Conservation (phyloP, 129 eudicot genomes). For the Centrapalus pauciflorus region DNA sequence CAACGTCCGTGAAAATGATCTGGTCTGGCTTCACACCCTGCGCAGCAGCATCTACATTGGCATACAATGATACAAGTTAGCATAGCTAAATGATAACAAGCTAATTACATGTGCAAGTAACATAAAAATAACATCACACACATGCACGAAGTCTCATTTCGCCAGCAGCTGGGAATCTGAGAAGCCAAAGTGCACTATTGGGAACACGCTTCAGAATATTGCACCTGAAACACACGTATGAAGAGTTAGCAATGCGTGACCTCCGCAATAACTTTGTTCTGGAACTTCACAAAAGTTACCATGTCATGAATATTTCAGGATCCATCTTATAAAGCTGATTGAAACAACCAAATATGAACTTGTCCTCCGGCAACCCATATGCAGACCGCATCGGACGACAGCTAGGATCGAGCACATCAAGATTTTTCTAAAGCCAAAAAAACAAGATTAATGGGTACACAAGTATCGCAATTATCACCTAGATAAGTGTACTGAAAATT, state of each 20-base stretch:
- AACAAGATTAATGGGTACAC: constrained; percentile 6
- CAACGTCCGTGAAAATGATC: constrained; percentile 95
- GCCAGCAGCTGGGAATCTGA: constrained; percentile 95
- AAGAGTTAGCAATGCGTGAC: neutral
- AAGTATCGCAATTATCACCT: neutral
- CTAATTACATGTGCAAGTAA: too few species aligned
- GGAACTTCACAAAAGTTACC: constrained; percentile 39
- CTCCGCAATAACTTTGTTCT: too few species aligned
- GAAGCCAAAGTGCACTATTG: constrained; percentile 94
- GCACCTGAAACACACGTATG: constrained; percentile 56
- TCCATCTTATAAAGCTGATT: constrained; percentile 98
- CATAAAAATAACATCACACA: constrained; percentile 26
- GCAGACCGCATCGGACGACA: constrained; percentile 78
- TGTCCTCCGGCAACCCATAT: constrained; percentile 89
- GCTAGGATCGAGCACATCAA: constrained; percentile 73
- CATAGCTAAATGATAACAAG: too few species aligned
- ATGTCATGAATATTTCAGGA: constrained; percentile 82
- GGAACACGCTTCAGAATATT: constrained; percentile 94
- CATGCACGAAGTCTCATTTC: constrained; percentile 92
- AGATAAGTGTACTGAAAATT: neutral
- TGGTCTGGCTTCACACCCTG: constrained; percentile 95
- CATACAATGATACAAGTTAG: constrained; percentile 1
- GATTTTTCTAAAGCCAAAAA: constrained; percentile 64
- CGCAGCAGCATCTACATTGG: constrained; percentile 80
- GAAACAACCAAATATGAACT: constrained; percentile 87